Evolutionary conservation across 495 filamentous ascomycete species (phyloP), one percentile per base, ranked within the genome.

Genomic region (Xylaria acuta): DNA sequence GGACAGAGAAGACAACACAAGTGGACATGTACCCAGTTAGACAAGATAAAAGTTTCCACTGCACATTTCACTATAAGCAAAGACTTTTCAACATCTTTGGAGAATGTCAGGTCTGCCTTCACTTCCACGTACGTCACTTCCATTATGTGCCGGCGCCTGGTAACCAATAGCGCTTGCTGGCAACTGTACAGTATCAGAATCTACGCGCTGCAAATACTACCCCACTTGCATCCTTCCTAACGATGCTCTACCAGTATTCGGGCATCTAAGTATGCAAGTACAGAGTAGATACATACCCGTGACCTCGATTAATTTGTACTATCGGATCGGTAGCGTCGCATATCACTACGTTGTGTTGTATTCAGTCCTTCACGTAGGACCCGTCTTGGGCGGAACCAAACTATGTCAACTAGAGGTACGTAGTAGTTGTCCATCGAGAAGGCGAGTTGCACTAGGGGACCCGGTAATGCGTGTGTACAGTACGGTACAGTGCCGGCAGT

Each of bases 151-250:
- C 53, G 27, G 22, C 53, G 25, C 12, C 6, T 34, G 40, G 63
- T 47, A 47, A 47, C 41, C 64, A 66, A 51, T 51, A 49, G 62
- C 47, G n/a, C 47, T 51, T 51, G 36, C n/a, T n/a, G n/a, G n/a
- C n/a, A n/a, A n/a, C n/a, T n/a, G n/a, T 38, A 38, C 7, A 38
- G 36, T 38, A 38, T 38, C 36, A n/a, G n/a, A n/a, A 49, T 49
- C 47, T 49, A n/a, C 7, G 43, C 25, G 22, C 22, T 25, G n/a
- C 22, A 3, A 38, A 40, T 62, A 62, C 59, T 6, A 62, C 34
- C 32, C 32, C 20, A 60, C 59, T 40, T 43, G 34, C 32, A 1
- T 63, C n/a, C n/a, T 8, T 54, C n/a, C 49, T 5, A 16, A 43
- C 11, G 14, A 16, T 43, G 14, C 18, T 47, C 43, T 47, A 7